Percentiles rank a stretch among this genome's conserved stretches.
Conservation (phyloP, 768 basidiomycete species). For the Macrolepiota dolichaula region DNA sequence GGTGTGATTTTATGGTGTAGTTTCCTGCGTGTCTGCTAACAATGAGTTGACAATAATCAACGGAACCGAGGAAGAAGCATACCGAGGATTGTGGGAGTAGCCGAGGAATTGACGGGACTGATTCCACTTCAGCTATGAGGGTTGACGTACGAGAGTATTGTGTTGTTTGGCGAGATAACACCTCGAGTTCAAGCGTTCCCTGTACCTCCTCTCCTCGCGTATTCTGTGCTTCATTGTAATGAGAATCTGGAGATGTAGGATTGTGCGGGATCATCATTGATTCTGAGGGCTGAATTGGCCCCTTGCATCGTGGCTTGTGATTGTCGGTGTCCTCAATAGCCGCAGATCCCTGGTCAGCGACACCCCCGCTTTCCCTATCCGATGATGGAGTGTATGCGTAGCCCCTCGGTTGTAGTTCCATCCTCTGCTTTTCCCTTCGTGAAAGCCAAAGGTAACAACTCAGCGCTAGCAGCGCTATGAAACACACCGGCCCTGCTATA, state of each 20-base stretch:
- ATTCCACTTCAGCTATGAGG: conserved; percentile 6
- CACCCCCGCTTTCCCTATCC: too few relatives aligned
- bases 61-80: too few relatives aligned
- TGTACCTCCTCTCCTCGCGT: background rate
- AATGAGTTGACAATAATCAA: background rate
- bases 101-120: background rate
- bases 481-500: background rate
- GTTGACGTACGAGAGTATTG: conserved; percentile 4
- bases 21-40: background rate
- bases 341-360: background rate
- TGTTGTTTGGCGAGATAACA: conserved; percentile 5
- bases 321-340: background rate
- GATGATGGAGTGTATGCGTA: background rate
- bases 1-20: background rate
- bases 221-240: background rate
- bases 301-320: background rate
- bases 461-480: background rate
- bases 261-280: background rate
- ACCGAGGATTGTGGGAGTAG: background rate
- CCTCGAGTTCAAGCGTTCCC: background rate
- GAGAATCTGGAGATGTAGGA: background rate
- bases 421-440: background rate
- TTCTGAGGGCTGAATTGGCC: background rate
- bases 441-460: too few relatives aligned
- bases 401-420: background rate